Evolutionary conservation across 192 early-diverging fungal species (phyloP), one percentile per base, ranked within the genome.

Genomic region (Dispira simplex): DNA sequence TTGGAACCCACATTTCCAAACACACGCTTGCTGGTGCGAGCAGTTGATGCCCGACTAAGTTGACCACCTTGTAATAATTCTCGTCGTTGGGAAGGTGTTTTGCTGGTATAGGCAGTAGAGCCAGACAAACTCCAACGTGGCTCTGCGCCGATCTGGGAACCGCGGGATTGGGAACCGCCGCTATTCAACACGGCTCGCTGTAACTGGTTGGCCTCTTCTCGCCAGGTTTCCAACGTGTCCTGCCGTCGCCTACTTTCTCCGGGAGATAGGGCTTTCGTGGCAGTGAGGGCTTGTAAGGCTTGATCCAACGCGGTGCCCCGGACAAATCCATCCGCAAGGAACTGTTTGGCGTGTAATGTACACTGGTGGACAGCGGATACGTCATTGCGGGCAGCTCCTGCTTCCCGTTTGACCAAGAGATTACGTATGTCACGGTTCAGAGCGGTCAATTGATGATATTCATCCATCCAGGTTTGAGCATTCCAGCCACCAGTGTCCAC

Each of bases 381-480:
- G 65, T 92, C 88, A 54, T 84, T 89, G 21, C 83, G 74, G 18
- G 82, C 76, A 26, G 88, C 70, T 48, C 83, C 83, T n/a, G 79
- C 83, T 52, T 89, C 88, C 1, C 89, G 85, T 44, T 79, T 71
- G 46, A 87, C 79, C 44, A 90, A 76, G 62, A 85, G 73, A 4
- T 87, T 80, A 0, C 92, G 79, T 25, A 91, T 81, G 45, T 91
- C 87, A 12, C 85, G 77, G 11, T 83, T 76, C 2, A 81, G 68
- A 28, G 76, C 73, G 46, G 84, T 80, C 16, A 87, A 73, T 8
- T 77, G 69, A 43, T 81, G 79, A 54, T 77, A 84, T 65, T 90
- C 90, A 55, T 85, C 85, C 44, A 92, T 73, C 92, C 92, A 95
- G 13, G 78, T 82, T 53, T 88, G 85, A 14, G 85, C 81, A 14